Base-by-base conservation (phyloP, 495 filamentous ascomycete genomes). In the Aspergillus olivimuriae region DNA sequence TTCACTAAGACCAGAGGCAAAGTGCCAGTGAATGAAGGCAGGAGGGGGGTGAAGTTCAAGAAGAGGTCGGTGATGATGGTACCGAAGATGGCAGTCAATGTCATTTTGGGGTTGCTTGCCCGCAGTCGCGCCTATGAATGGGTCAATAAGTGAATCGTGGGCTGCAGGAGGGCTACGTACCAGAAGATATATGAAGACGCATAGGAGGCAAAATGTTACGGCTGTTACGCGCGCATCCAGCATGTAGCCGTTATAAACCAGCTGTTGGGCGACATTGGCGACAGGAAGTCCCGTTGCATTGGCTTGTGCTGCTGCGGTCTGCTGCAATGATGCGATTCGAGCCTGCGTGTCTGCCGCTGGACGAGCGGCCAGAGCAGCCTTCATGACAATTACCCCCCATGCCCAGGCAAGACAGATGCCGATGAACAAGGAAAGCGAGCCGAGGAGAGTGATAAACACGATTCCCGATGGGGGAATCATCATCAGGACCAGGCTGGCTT, bases 351-450 rank as follows among this genome's bases (percentile, higher is more conserved):
- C 65, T 28, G 60, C 58, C 15, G 54, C 56, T 5, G 66, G 60
- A 26, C 68, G 51, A 16, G 62, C 66, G 2, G 68, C 68, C 26
- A 50, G 38, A 4, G 63, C 65, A 10, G 67, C 67, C 37, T 68
- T 69, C 63, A 63, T 68, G 9, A 51, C 47, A 43, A 70, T 62
- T 11, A 66, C 56, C 41, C 67, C 67, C 67, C 67, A 70, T 33
- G 47, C 65, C 65, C 67, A 69, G 47, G 63, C 63, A 0, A 64
- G 22, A 6, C 50, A 62, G 40, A 70, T 64, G 2, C 67, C 67
- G 18, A 68, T 1, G 7, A 63, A 45, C 6, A 70, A 52, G 16
- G 66, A 59, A 2, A 68, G 9, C 1, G 54, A 34, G 22, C 44
- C 63, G 15, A 70, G 49, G 14, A 70, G 52, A 39, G 63, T 64